phyloP scores from a whole-genome alignment of 768 basidiomycete genomes.

The Suillus bovinus region DNA sequence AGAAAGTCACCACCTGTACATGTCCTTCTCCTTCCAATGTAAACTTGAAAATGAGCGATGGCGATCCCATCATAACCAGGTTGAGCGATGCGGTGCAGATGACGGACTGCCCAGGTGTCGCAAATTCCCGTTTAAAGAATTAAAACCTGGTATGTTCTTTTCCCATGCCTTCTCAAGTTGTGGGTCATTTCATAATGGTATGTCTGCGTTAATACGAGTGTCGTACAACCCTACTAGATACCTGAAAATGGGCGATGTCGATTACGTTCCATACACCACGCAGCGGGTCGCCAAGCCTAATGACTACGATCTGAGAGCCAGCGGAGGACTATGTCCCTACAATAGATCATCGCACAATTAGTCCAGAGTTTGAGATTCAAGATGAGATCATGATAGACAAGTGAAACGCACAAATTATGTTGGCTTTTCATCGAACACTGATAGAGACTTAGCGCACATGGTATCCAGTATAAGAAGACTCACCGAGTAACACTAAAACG shows the following conservation, averaged over 20 bases:
- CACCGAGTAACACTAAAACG: constrained; percentile 75
- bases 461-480: constrained; percentile 21
- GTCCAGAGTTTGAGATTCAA: background rate
- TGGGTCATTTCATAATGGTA: background rate
- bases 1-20: background rate
- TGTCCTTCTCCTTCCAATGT: background rate
- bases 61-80: background rate
- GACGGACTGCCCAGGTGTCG: background rate
- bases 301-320: constrained; percentile 83
- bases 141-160: background rate
- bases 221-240: background rate
- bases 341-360: background rate
- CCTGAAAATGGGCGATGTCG: background rate
- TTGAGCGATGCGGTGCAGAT: background rate
- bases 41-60: background rate
- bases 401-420: constrained; percentile 74
- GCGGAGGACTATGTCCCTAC: constrained; percentile 81
- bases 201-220: background rate
- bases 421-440: constrained; percentile 97
- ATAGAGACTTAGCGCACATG: constrained; percentile 5
- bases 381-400: background rate
- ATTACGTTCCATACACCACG: background rate
- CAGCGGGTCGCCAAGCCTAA: constrained; percentile 28
- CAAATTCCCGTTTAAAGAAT: background rate
- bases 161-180: background rate